These are phyloP conservation scores for Lanzia echinophila DNA, from an alignment of 2,329 filamentous ascomycete genomes.

Conservation along the genomic window DNA sequence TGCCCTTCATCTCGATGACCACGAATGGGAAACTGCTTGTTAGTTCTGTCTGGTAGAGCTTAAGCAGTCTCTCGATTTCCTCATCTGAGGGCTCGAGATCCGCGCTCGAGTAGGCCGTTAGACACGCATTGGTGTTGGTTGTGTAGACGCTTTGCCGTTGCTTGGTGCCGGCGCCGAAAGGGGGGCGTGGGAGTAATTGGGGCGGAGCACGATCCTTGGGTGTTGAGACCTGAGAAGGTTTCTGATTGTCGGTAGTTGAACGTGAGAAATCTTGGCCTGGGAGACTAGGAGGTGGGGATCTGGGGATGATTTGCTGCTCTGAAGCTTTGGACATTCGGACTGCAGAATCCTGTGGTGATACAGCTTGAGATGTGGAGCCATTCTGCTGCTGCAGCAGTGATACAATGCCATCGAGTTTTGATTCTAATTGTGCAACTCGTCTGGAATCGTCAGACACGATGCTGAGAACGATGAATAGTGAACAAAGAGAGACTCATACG, in stretches of 20 bases:
- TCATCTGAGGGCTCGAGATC: neutral
- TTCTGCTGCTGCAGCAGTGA: neutral
- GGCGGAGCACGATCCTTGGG: neutral
- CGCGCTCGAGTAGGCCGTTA: neutral
- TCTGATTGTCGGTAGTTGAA: too few relatives aligned
- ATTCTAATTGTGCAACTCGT: conserved; percentile 4
- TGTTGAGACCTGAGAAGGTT: neutral
- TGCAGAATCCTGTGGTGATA: neutral
- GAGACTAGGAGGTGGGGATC: too few relatives aligned
- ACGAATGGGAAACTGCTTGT: neutral
- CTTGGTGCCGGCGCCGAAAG: neutral
- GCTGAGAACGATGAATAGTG: neutral
- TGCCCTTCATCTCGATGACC: neutral
- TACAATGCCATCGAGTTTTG: conserved; percentile 7
- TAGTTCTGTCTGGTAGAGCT: conserved; percentile 1
- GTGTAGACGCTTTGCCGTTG: neutral
- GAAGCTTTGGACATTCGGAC: neutral
- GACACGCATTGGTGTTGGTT: conserved; percentile 1
- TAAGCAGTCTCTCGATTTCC: neutral
- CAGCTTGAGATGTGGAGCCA: too few relatives aligned
- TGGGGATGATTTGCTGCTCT: too few relatives aligned
- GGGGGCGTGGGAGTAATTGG: neutral
- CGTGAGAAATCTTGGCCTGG: too few relatives aligned
- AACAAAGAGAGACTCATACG: neutral
- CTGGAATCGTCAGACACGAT: neutral